Base-by-base conservation (phyloP, 306 rosid species). In the Leucaena leucocephala region DNA sequence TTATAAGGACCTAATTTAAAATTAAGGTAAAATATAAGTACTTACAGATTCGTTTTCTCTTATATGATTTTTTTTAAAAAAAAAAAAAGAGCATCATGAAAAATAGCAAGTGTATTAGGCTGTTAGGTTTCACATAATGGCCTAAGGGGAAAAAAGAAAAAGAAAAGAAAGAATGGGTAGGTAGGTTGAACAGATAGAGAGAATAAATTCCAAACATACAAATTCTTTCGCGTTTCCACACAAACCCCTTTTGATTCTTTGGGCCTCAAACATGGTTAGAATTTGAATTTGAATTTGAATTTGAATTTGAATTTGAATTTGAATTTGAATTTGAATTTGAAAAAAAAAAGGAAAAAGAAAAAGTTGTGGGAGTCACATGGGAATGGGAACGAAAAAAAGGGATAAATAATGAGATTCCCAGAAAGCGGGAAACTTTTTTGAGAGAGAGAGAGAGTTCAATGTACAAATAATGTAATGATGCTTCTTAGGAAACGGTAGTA, bases 111-210 rank as follows among this genome's bases (percentile, higher is more conserved):
- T 13, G 6, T 50, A 4, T 50, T 16, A 15, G 55, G 55, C 4
- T 4, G 6, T 14, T 49, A 73, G 80, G 78, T 82, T 62, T 12
- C 6, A 62, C 21, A 50, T 50, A 15, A 13, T 49, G 19, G 55
- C n/a, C 57, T 4, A 16, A 50, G 27, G 27, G 27, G 27, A 27
- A 1, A 1, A 8, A 2, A 9, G 2, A 10, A 3, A 0, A 45
- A 45, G 14, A 1, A 45, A 52, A 52, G 19, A 16, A 5, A 50
- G 0, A 50, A 6, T 6, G 9, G 59, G 11, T 17, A 0, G 10
- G 5, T 52, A n/a, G 21, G 22, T 52, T 52, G 2, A 52, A 2
- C 27, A 52, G 11, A 52, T 17, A 7, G 10, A 17, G 59, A 52
- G 59, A 17, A 52, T 52, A 6, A 17, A 52, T 52, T 52, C 59